Conservation (phyloP, 305 asterid genomes). For the Salvia sclarea region DNA sequence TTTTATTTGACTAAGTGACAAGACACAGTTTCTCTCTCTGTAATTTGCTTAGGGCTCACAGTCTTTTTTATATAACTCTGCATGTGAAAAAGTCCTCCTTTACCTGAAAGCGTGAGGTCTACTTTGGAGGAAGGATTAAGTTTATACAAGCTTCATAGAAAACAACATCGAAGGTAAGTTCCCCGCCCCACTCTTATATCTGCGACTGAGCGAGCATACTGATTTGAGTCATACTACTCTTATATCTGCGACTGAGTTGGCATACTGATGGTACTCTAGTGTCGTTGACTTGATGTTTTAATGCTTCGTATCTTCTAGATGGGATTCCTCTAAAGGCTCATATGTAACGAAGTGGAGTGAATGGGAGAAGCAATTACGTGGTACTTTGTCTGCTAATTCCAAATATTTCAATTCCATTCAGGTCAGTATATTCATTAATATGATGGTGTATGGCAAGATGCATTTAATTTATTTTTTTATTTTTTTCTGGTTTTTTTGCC, state of each 20-base stretch:
- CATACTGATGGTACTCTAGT: constrained; percentile 15
- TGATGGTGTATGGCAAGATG: no score
- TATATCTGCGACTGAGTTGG: no score
- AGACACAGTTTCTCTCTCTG: constrained; percentile 9
- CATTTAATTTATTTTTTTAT: no score
- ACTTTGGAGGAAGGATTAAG: constrained; percentile 80
- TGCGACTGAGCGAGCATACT: no score
- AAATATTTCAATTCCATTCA: constrained; percentile 81
- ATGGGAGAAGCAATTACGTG: constrained; percentile 89
- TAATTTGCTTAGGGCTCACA: constrained; percentile 28
- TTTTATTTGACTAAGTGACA: no score
- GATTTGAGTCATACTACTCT: constrained; percentile 16
- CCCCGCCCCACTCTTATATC: constrained; percentile 14
- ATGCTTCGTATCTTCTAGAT: constrained; percentile 44
- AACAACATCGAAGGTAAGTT: constrained; percentile 70
- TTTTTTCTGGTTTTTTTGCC: constrained; percentile 13
- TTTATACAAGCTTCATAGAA: constrained; percentile 71
- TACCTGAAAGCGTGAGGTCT: constrained; percentile 72
- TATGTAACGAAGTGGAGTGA: constrained; percentile 72
- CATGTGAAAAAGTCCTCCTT: constrained; percentile 63
- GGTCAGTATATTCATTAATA: constrained; percentile 56
- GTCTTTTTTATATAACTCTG: constrained; percentile 35
- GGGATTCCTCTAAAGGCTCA: constrained; percentile 83
- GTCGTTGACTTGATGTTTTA: constrained; percentile 15
- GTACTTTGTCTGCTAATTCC: constrained; percentile 52